Evolutionary conservation across 2,329 filamentous ascomycete species (phyloP).

Genomic region (Aspergillus sp.): DNA sequence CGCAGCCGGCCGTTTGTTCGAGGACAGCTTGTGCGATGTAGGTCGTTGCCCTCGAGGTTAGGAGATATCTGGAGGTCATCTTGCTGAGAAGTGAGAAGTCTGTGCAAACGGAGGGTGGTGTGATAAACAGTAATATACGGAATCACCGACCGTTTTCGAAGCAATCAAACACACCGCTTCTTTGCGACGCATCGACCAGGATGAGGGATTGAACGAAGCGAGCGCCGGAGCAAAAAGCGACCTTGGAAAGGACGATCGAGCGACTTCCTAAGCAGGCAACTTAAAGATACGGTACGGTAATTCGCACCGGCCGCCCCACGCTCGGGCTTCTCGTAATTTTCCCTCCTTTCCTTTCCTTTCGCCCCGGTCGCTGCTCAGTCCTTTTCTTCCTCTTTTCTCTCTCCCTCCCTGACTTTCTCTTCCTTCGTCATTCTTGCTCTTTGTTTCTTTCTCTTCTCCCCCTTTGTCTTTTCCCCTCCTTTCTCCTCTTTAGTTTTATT

Average conservation of each 20-base stretch:
- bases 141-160: not conserved
- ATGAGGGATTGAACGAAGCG: not conserved
- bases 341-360: conserved; percentile 1
- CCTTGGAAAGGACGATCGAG: not conserved
- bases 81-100: too few species aligned
- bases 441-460: conserved; percentile 1
- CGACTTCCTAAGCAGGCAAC: not conserved
- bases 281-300: not conserved
- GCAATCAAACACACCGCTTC: not conserved
- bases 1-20: not conserved
- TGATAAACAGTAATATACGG: not conserved
- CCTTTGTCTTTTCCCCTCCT: not conserved
- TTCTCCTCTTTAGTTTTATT: not conserved
- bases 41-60: not conserved
- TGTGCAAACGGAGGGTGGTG: too few species aligned
- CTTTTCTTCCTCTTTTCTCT: not conserved
- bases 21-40: not conserved
- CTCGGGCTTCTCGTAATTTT: not conserved
- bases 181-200: not conserved
- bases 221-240: not conserved
- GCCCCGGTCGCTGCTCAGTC: not conserved
- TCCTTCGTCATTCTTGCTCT: not conserved
- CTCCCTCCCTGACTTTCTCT: not conserved
- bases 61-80: too few species aligned
- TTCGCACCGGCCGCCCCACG: not conserved